Evolutionary conservation across 306 rosid genomes (phyloP).

Genomic region (Prosopis cineraria): DNA sequence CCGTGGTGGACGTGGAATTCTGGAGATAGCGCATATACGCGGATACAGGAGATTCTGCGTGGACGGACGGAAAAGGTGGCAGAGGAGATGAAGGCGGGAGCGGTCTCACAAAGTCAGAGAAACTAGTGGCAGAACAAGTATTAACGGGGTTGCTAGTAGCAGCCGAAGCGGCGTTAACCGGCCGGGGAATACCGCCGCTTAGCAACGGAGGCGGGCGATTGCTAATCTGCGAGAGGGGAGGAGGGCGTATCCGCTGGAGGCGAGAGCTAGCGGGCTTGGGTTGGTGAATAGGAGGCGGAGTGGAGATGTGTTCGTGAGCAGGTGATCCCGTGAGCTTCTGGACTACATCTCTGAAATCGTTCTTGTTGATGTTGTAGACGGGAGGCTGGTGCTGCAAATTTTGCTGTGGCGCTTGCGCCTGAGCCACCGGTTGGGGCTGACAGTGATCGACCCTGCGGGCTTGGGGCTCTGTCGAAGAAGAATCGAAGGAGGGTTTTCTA

Average conservation of each 20-base stretch:
- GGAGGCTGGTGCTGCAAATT: slow-evolving; percentile 68
- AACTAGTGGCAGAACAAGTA: slow-evolving; percentile 6
- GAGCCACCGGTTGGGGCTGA: slow-evolving; percentile 3
- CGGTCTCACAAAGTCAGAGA: slow-evolving; percentile 44
- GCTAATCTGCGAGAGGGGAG: slow-evolving; percentile 60
- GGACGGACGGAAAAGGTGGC: slow-evolving; percentile 68
- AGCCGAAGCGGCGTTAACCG: neutral
- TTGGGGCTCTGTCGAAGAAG: slow-evolving; percentile 27
- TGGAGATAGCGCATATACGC: slow-evolving; percentile 67
- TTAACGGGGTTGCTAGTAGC: slow-evolving; percentile 33
- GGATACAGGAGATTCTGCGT: slow-evolving; percentile 68
- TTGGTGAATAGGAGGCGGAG: slow-evolving; percentile 57
- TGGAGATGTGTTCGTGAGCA: slow-evolving; percentile 59
- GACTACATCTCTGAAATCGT: slow-evolving; percentile 74
- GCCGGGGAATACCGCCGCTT: slow-evolving; percentile 31
- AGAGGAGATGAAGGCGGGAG: slow-evolving; percentile 60
- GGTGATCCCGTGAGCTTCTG: slow-evolving; percentile 86
- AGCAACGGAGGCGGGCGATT: slow-evolving; percentile 50
- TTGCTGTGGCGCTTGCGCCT: slow-evolving; percentile 19
- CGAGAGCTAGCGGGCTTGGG: slow-evolving; percentile 72
- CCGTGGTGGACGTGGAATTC: slow-evolving; percentile 36
- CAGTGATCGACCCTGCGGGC: slow-evolving; percentile 5
- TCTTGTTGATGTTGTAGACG: slow-evolving; percentile 72
- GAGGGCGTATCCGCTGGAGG: slow-evolving; percentile 76
- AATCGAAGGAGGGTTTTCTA: slow-evolving; percentile 42